Evolutionary conservation across 2,329 filamentous ascomycete species (phyloP).

Genomic region (Dryadomyces sulphureus): DNA sequence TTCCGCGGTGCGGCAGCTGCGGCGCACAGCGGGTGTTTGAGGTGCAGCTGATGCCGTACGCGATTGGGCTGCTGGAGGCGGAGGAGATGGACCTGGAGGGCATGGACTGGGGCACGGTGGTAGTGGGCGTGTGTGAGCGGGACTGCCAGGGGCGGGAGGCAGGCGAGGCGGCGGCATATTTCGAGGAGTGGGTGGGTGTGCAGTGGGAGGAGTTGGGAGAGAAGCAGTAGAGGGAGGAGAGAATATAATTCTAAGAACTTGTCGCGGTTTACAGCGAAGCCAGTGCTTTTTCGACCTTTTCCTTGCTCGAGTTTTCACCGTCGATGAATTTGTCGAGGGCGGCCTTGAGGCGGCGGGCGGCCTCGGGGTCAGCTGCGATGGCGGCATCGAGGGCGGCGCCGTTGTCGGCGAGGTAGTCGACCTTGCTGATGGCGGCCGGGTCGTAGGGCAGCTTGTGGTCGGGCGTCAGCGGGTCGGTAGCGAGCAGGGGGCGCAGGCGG

Average conservation of each 20-base stretch:
- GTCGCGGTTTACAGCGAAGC: constrained; percentile 3
- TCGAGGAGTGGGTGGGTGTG: constrained; percentile 95
- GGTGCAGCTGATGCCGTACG: constrained; percentile 79
- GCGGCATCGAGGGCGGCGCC: constrained; percentile 27
- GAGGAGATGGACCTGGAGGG: constrained; percentile 60
- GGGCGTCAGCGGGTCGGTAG: constrained; percentile 23
- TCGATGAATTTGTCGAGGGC: constrained; percentile 24
- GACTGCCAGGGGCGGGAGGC: constrained; percentile 57
- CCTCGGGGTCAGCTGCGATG: constrained; percentile 23
- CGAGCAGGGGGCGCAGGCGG: constrained; percentile 21
- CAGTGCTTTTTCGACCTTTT: constrained; percentile 16
- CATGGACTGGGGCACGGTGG: constrained; percentile 96
- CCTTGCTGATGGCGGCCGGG: constrained; percentile 15
- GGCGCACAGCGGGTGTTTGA: constrained; percentile 69
- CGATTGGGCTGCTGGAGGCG: constrained; percentile 76
- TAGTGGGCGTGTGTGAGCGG: constrained; percentile 68
- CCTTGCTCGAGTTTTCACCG: constrained; percentile 16
- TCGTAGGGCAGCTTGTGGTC: constrained; percentile 14
- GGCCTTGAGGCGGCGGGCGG: constrained; percentile 21
- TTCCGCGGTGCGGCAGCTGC: constrained; percentile 68
- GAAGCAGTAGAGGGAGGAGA: constrained; percentile 41
- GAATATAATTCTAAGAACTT: not conserved
- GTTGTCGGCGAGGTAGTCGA: constrained; percentile 30
- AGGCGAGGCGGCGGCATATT: constrained; percentile 55
- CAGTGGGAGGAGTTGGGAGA: constrained; percentile 74